Conservation (phyloP, 768 basidiomycete genomes). For the Fomitopsis serialis region DNA sequence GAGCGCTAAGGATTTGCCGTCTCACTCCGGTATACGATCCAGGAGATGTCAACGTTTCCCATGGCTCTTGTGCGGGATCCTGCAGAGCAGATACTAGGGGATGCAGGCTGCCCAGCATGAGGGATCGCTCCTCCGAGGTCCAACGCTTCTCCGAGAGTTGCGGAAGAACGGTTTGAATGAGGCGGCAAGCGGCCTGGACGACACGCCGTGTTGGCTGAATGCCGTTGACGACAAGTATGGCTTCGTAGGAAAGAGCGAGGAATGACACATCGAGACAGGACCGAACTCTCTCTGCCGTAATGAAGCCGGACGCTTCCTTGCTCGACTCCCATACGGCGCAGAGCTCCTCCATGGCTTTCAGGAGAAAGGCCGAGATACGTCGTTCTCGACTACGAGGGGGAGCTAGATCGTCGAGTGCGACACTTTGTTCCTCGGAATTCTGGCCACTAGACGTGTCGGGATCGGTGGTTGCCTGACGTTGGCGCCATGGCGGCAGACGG, state of each 20-base stretch:
- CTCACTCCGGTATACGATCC: conserved; percentile 55
- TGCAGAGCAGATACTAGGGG: conserved; percentile 45
- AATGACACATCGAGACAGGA: conserved; percentile 66
- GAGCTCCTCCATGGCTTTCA: conserved; percentile 55
- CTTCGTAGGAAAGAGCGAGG: conserved; percentile 63
- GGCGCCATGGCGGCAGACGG: conserved; percentile 37
- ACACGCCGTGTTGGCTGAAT: conserved; percentile 52
- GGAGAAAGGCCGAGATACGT: conserved; percentile 55
- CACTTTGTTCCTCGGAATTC: too few species aligned
- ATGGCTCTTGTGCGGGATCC: conserved; percentile 9
- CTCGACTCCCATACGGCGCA: conserved; percentile 40
- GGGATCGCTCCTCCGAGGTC: conserved; percentile 56
- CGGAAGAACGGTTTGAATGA: conserved; percentile 35
- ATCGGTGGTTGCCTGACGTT: too few species aligned
- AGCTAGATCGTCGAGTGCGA: conserved; percentile 25
- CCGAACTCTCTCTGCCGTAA: conserved; percentile 60
- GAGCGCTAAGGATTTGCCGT: conserved; percentile 39
- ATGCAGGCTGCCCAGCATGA: conserved; percentile 62
- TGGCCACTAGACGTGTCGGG: too few species aligned
- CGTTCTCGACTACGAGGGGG: conserved; percentile 55
- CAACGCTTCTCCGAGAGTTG: conserved; percentile 41
- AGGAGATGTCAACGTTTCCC: conserved; percentile 48
- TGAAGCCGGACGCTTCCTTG: conserved; percentile 27
- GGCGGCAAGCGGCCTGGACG: conserved; percentile 58
- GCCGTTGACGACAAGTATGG: conserved; percentile 59